Evolutionary conservation across 2,329 filamentous ascomycete species (phyloP).

Genomic region (Sporothrix brunneoviolacea): DNA sequence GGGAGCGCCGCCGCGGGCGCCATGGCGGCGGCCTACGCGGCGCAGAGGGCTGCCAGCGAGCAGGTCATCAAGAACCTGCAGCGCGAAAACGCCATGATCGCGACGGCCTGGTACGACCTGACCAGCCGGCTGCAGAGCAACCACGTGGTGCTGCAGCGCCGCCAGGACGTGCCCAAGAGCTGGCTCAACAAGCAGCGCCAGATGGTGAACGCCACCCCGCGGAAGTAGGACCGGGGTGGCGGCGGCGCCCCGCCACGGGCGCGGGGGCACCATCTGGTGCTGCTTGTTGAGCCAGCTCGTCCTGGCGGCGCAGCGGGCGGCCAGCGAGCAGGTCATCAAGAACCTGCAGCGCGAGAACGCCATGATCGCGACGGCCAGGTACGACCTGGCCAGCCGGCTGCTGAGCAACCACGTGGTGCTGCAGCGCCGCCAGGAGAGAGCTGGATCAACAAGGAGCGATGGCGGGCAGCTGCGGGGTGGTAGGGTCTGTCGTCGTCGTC

Average conservation of each 20-base stretch:
- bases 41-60: constrained; percentile 41
- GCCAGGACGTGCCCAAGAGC: constrained; percentile 68
- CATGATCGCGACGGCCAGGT: constrained; percentile 78
- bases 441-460: no score
- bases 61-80: constrained; percentile 61
- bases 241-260: no score
- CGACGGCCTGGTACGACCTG: constrained; percentile 82
- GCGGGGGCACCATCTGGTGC: no score
- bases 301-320: constrained; percentile 34
- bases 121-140: constrained; percentile 74
- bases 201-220: constrained; percentile 50
- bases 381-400: constrained; percentile 69
- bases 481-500: not conserved
- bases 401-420: constrained; percentile 73
- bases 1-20: constrained; percentile 42
- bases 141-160: constrained; percentile 68
- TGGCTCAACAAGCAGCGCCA: constrained; percentile 80
- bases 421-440: not conserved
- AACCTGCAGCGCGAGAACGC: constrained; percentile 71
- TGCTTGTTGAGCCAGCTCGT: no score
- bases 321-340: constrained; percentile 51
- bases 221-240: no score
- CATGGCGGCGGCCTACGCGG: constrained; percentile 7
- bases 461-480: not conserved
- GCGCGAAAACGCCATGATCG: constrained; percentile 71